These are phyloP conservation scores for Dactylonectria estremocensis DNA, from an alignment of 2,329 filamentous ascomycete species.

Conservation along the genomic window DNA sequence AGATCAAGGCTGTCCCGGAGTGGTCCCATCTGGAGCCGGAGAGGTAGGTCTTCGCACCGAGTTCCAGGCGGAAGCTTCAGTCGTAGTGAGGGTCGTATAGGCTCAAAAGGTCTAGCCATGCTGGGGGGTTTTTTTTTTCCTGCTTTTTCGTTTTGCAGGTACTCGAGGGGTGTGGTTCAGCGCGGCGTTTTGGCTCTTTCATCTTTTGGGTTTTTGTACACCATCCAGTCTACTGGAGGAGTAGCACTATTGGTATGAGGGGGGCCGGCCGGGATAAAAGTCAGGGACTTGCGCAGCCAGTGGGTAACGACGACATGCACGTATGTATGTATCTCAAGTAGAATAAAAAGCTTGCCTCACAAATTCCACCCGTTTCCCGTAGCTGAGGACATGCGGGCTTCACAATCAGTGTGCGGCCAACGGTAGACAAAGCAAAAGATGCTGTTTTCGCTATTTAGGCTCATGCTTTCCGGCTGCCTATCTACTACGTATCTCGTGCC, in stretches of 20 bases:
- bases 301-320: background rate
- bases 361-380: background rate
- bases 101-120: constrained; percentile 3
- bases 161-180: constrained; percentile 10
- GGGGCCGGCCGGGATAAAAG: background rate
- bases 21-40: constrained; percentile 80
- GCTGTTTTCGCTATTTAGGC: constrained; percentile 12
- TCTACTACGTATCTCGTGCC: constrained; percentile 28
- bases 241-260: background rate
- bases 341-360: background rate
- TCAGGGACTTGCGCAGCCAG: constrained; percentile 3
- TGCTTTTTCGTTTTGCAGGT: constrained; percentile 12
- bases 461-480: constrained; percentile 21
- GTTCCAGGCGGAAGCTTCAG: constrained; percentile 34
- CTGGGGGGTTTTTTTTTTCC: background rate
- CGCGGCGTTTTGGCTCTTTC: constrained; percentile 39
- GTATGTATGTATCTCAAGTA: background rate
- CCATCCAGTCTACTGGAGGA: background rate
- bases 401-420: background rate
- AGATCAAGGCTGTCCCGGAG: constrained; percentile 92
- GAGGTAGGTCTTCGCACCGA: constrained; percentile 51
- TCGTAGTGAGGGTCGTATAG: background rate
- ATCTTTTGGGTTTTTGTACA: constrained; percentile 7
- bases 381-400: background rate
- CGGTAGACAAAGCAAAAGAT: constrained; percentile 2